These are phyloP conservation scores for Pouteria glomerata DNA, from an alignment of 148 eudicot genomes.

Conservation along the genomic window DNA sequence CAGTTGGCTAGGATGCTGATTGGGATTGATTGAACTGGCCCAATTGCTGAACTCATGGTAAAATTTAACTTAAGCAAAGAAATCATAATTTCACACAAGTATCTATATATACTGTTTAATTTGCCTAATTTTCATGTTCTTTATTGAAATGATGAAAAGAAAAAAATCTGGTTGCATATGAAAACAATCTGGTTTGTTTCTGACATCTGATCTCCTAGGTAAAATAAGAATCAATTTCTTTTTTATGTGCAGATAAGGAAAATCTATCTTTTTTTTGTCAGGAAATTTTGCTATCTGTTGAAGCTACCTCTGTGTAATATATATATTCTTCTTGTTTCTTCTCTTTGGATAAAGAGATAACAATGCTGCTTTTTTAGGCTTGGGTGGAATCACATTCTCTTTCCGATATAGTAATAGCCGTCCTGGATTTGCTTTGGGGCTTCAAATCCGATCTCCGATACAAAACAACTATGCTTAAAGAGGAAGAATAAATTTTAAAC, in stretches of 20 bases:
- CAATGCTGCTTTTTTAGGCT: conserved; percentile 8
- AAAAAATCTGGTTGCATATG: neutral
- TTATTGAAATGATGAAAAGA: neutral
- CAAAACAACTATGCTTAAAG: neutral
- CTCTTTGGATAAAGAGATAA: conserved; percentile 16
- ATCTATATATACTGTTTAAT: too few relatives aligned
- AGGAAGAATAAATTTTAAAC: conserved; percentile 2
- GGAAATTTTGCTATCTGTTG: conserved; percentile 24
- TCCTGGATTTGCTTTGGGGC: neutral
- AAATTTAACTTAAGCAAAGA: too few relatives aligned
- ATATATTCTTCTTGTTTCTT: conserved; percentile 36
- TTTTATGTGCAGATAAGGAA: conserved; percentile 19
- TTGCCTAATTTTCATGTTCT: neutral
- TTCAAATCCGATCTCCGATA: neutral
- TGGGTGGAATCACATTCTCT: conserved; percentile 34
- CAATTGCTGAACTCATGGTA: too few relatives aligned
- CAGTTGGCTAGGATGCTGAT: too few relatives aligned
- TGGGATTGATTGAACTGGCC: too few relatives aligned
- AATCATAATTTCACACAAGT: too few relatives aligned
- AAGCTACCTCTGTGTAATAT: conserved; percentile 27
- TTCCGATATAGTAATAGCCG: neutral
- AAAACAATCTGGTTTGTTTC: neutral
- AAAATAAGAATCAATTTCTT: conserved; percentile 12
- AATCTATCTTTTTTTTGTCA: conserved; percentile 23
- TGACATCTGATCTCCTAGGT: neutral